Evolutionary conservation across 495 filamentous ascomycete genomes (phyloP).

Genomic region (Wilcoxina mikolae): DNA sequence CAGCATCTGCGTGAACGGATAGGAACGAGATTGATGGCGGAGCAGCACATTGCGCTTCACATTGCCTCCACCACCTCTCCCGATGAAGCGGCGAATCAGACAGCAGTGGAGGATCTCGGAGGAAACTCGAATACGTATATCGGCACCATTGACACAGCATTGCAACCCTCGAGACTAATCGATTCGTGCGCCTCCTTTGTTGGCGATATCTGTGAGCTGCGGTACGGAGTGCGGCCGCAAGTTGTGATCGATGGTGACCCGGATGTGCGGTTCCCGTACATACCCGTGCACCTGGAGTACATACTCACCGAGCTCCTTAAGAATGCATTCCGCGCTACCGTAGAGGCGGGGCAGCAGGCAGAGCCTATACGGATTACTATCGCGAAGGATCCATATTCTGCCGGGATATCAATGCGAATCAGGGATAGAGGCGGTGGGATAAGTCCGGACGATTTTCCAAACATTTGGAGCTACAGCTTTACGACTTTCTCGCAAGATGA

Average conservation of each 20-base stretch:
- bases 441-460: conserved; percentile 57
- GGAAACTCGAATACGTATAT: conserved; percentile 57
- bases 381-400: conserved; percentile 66
- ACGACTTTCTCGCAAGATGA: conserved; percentile 68
- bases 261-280: conserved; percentile 69
- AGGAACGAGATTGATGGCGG: conserved; percentile 82
- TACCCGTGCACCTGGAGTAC: conserved; percentile 92
- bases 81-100: conserved; percentile 10
- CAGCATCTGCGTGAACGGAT: conserved; percentile 88
- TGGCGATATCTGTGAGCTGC: conserved; percentile 87
- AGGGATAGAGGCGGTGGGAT: conserved; percentile 92
- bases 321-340: conserved; percentile 85
- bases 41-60: conserved; percentile 92
- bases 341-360: conserved; percentile 64
- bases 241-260: conserved; percentile 70
- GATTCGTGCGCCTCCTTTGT: conserved; percentile 76
- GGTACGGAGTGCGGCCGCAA: conserved; percentile 76
- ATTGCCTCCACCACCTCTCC: conserved; percentile 41
- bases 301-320: conserved; percentile 92
- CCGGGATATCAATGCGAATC: conserved; percentile 88
- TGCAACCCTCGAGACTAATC: conserved; percentile 67
- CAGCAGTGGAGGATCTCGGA: conserved; percentile 28
- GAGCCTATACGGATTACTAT: conserved; percentile 80
- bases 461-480: conserved; percentile 93
- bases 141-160: conserved; percentile 88